Conservation (phyloP, 1,139 yeast genomes). For the Magnusiomyces ingens region DNA sequence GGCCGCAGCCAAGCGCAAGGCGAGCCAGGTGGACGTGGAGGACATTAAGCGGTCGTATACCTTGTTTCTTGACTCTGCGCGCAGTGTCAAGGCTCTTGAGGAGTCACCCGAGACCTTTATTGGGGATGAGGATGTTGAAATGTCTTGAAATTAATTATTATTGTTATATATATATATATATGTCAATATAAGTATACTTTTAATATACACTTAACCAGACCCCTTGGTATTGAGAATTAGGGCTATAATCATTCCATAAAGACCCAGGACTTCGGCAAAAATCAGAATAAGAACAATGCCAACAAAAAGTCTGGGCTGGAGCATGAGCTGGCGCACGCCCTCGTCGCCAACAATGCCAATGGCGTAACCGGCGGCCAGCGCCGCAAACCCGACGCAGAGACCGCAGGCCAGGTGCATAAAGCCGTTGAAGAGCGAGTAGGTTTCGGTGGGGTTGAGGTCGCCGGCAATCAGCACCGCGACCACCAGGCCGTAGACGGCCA, state of each 20-base stretch:
- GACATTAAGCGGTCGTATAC: slow-evolving; percentile 86
- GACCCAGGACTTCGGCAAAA: slow-evolving; percentile 96
- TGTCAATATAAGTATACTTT: too few relatives aligned
- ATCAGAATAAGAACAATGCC: slow-evolving; percentile 80
- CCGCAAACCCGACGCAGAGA: slow-evolving; percentile 92
- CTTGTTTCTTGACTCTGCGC: slow-evolving; percentile 77
- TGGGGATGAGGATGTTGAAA: background rate
- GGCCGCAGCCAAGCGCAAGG: slow-evolving; percentile 75
- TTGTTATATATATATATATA: slow-evolving; percentile 1
- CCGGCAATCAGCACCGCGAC: slow-evolving; percentile 94
- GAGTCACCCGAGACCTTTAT: slow-evolving; percentile 24
- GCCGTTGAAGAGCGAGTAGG: slow-evolving; percentile 96
- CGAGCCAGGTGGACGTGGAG: slow-evolving; percentile 60
- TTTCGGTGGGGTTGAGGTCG: slow-evolving; percentile 46
- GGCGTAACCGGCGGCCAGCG: slow-evolving; percentile 96
- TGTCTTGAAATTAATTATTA: background rate
- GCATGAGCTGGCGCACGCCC: slow-evolving; percentile 94
- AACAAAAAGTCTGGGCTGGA: slow-evolving; percentile 93
- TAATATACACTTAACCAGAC: slow-evolving; percentile 12
- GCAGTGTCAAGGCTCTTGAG: slow-evolving; percentile 53
- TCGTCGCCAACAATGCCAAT: slow-evolving; percentile 99
- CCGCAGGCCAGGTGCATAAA: slow-evolving; percentile 99
- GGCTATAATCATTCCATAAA: slow-evolving; percentile 79
- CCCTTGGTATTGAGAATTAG: slow-evolving; percentile 62
- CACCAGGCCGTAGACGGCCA: slow-evolving; percentile 97